phyloP scores from a whole-genome alignment of 2,329 filamentous ascomycete genomes.

The Alternaria panax region DNA sequence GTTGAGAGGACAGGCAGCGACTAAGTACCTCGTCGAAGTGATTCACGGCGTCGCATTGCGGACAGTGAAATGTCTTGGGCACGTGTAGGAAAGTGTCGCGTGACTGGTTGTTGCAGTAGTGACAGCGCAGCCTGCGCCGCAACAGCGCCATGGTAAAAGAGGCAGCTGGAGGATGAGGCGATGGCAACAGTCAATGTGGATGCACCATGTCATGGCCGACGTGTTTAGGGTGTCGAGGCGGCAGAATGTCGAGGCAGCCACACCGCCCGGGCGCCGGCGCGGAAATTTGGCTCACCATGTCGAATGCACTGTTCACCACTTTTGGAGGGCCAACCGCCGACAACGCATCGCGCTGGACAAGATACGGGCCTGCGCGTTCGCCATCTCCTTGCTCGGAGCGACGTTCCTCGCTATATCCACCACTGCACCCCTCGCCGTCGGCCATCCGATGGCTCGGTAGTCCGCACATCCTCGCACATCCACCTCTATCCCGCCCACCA shows the following conservation, averaged over 20 bases:
- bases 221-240: slow-evolving; percentile 24
- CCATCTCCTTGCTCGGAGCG: background rate
- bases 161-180: slow-evolving; percentile 1
- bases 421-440: slow-evolving; percentile 1
- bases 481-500: slow-evolving; percentile 51
- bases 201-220: slow-evolving; percentile 19
- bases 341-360: slow-evolving; percentile 3
- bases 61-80: slow-evolving; percentile 43
- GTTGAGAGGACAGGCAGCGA: background rate
- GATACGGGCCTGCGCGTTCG: background rate
- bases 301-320: slow-evolving; percentile 16
- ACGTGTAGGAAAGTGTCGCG: slow-evolving; percentile 31
- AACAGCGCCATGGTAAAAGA: slow-evolving; percentile 40
- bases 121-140: slow-evolving; percentile 46
- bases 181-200: slow-evolving; percentile 1
- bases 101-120: slow-evolving; percentile 43
- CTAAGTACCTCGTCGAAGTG: slow-evolving; percentile 79
- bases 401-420: background rate
- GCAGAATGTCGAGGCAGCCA: slow-evolving; percentile 19
- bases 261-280: slow-evolving; percentile 26
- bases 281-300: slow-evolving; percentile 24
- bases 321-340: background rate
- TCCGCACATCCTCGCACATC: slow-evolving; percentile 23
- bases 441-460: slow-evolving; percentile 39
- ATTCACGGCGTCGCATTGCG: slow-evolving; percentile 84